These are phyloP conservation scores for Penicillium sclerotiorum DNA, from an alignment of 2,329 filamentous ascomycete species.

Conservation along the genomic window DNA sequence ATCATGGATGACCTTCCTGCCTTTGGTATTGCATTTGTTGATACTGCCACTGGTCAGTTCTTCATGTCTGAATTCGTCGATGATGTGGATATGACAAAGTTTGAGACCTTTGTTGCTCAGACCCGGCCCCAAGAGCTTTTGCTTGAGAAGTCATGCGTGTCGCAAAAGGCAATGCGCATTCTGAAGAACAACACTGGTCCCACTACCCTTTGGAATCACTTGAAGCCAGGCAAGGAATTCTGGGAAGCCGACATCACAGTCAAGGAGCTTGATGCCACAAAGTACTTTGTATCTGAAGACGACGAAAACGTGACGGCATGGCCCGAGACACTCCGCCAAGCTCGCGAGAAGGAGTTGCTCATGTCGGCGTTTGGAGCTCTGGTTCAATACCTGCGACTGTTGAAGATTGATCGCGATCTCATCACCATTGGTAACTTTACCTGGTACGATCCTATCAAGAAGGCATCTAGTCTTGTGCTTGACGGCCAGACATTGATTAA, in stretches of 20 bases:
- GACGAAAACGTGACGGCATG: slow-evolving; percentile 66
- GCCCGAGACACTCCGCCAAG: slow-evolving; percentile 73
- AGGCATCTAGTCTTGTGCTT: slow-evolving; percentile 83
- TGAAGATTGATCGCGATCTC: slow-evolving; percentile 87
- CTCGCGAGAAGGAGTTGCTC: slow-evolving; percentile 74
- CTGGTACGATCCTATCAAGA: slow-evolving; percentile 90
- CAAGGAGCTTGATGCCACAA: slow-evolving; percentile 76
- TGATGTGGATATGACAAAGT: slow-evolving; percentile 90
- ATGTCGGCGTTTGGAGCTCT: slow-evolving; percentile 93
- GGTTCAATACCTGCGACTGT: slow-evolving; percentile 78
- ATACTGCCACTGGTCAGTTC: slow-evolving; percentile 94
- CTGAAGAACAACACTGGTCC: slow-evolving; percentile 93
- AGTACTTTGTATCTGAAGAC: slow-evolving; percentile 72
- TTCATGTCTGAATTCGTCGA: slow-evolving; percentile 90
- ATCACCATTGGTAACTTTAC: slow-evolving; percentile 89
- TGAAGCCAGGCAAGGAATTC: slow-evolving; percentile 87
- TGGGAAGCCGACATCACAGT: slow-evolving; percentile 82
- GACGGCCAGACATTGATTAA: slow-evolving; percentile 97
- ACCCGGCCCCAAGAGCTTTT: slow-evolving; percentile 85
- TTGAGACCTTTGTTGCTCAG: slow-evolving; percentile 95
- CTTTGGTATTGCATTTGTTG: slow-evolving; percentile 92
- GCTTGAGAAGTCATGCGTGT: slow-evolving; percentile 83
- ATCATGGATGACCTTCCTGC: slow-evolving; percentile 71
- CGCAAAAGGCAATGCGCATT: slow-evolving; percentile 86
- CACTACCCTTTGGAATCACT: slow-evolving; percentile 91